Evolutionary conservation across 2,329 filamentous ascomycete species (phyloP).

Genomic region (Colletotrichum lindemuthianum): DNA sequence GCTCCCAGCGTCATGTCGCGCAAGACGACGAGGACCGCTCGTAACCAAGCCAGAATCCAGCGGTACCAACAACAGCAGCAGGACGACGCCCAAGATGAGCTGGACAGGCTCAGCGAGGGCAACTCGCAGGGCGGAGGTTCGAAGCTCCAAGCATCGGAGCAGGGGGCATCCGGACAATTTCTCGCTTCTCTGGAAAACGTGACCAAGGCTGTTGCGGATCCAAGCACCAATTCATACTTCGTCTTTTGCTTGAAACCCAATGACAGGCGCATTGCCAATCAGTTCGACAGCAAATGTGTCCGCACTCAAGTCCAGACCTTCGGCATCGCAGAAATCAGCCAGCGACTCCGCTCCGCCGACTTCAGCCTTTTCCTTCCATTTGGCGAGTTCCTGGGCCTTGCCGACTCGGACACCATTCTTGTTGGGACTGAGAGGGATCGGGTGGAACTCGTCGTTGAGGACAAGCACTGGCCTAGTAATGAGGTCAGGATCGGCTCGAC

Average conservation of each 20-base stretch:
- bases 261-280: constrained; percentile 94
- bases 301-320: constrained; percentile 94
- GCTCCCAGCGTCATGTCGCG: constrained; percentile 92
- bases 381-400: constrained; percentile 90
- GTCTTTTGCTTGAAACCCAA: constrained; percentile 98
- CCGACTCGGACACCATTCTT: constrained; percentile 84
- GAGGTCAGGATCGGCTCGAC: constrained; percentile 92
- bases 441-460: constrained; percentile 88
- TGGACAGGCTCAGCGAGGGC: constrained; percentile 61
- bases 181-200: constrained; percentile 89
- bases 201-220: constrained; percentile 82
- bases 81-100: constrained; percentile 54
- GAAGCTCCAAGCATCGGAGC: constrained; percentile 64
- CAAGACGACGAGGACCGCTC: constrained; percentile 65
- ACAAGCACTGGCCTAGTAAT: constrained; percentile 90
- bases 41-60: constrained; percentile 39
- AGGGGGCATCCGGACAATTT: constrained; percentile 88
- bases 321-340: constrained; percentile 96
- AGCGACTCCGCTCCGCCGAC: constrained; percentile 89
- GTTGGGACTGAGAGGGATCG: constrained; percentile 95
- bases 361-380: constrained; percentile 97
- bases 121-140: constrained; percentile 54
- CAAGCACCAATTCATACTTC: constrained; percentile 92
- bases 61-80: constrained; percentile 51
- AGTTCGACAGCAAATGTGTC: constrained; percentile 99